Evolutionary conservation across 352 stramenopile genomes (phyloP).

Genomic region (Phytophthora sp.): DNA sequence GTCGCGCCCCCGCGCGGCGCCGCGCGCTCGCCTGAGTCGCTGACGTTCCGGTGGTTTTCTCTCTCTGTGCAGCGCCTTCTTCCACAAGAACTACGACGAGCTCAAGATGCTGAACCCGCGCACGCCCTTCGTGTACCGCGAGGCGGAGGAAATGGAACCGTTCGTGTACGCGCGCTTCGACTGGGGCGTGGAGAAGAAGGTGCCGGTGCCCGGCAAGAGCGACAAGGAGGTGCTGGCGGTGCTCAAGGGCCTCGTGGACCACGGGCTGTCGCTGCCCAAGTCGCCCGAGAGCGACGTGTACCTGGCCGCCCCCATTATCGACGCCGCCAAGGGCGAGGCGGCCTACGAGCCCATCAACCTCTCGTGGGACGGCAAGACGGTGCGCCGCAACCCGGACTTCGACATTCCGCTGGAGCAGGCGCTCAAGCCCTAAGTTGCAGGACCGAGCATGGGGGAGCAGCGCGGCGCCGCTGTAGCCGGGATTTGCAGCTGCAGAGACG

Average conservation of each 20-base stretch:
- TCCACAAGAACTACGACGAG: conserved; percentile 87
- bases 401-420: conserved; percentile 79
- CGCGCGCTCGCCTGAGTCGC: not conserved
- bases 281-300: conserved; percentile 87
- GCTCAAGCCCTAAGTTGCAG: conserved; percentile 49
- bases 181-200: conserved; percentile 86
- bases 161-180: conserved; percentile 89
- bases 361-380: conserved; percentile 81
- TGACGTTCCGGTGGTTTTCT: conserved; percentile 14
- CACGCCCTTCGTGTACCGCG: conserved; percentile 87
- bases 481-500: not conserved
- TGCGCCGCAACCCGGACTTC: conserved; percentile 86
- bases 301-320: conserved; percentile 76
- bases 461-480: not conserved
- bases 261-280: conserved; percentile 77
- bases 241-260: conserved; percentile 77
- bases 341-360: conserved; percentile 86
- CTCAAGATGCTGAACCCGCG: conserved; percentile 90
- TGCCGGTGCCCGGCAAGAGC: conserved; percentile 84
- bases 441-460: not conserved
- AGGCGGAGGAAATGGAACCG: conserved; percentile 88
- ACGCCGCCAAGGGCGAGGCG: conserved; percentile 65
- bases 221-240: conserved; percentile 83
- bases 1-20: not conserved
- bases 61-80: conserved; percentile 64